phyloP scores from a whole-genome alignment of 306 rosid species.

The Sicyos edulis region DNA sequence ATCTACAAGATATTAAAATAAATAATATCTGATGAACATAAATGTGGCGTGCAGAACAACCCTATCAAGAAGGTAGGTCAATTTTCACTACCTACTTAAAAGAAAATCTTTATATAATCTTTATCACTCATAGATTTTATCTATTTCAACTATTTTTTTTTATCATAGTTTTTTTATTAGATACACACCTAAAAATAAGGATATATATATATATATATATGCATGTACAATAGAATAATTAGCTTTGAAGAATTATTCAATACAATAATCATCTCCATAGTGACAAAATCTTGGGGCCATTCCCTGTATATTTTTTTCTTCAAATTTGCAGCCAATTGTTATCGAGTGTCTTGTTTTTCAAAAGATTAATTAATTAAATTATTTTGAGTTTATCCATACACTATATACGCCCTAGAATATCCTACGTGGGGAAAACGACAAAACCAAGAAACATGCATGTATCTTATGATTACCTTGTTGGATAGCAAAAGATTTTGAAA shows the following conservation, averaged over 20 bases:
- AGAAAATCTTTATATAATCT: neutral
- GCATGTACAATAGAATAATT: neutral
- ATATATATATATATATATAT: too few species aligned
- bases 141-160: too few species aligned
- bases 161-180: too few species aligned
- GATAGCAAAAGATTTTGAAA: slow-evolving; percentile 15
- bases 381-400: neutral
- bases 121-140: neutral
- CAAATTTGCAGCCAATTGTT: neutral
- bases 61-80: slow-evolving; percentile 10
- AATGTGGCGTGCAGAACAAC: slow-evolving; percentile 3
- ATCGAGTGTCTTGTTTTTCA: neutral
- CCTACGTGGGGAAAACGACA: slow-evolving; percentile 8
- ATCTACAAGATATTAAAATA: neutral
- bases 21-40: neutral
- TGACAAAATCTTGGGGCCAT: neutral
- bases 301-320: neutral
- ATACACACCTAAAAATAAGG: too few species aligned
- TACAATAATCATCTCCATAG: neutral
- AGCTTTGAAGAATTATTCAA: too few species aligned
- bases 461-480: slow-evolving; percentile 11
- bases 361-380: neutral
- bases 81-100: neutral
- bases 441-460: slow-evolving; percentile 15
- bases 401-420: neutral